A percentile compares a stretch with the other conserved stretches of the same genome.
phyloP scores from a whole-genome alignment of 163 green algal species.

The Trebouxiophyceae sp. region DNA sequence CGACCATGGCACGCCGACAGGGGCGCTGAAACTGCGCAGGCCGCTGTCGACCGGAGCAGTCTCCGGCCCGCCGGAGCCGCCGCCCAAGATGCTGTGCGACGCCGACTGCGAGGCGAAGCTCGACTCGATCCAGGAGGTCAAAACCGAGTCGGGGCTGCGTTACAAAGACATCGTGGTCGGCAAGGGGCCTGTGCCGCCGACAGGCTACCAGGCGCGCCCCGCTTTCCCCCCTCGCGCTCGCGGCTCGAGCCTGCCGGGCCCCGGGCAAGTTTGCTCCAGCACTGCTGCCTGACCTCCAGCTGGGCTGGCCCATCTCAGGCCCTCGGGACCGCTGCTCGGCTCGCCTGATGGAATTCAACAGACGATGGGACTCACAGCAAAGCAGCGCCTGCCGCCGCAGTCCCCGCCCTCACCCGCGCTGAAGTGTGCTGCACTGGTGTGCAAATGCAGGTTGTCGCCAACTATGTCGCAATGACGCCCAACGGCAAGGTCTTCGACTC shows the following conservation, averaged over 20 bases:
- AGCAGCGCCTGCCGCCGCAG: too few species aligned
- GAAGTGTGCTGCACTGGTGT: too few species aligned
- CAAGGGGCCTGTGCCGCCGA: conserved; percentile 56
- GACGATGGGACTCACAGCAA: too few species aligned
- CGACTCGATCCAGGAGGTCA: conserved; percentile 33
- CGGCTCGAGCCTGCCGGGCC: too few species aligned
- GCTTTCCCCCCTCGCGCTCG: not conserved
- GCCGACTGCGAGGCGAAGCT: conserved; percentile 41
- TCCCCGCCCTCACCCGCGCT: too few species aligned
- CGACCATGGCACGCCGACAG: too few species aligned
- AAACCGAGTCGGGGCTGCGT: conserved; percentile 71
- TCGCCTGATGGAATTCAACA: too few species aligned
- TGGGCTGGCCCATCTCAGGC: too few species aligned
- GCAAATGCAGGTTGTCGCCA: conserved; percentile 55
- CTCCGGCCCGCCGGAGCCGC: not conserved
- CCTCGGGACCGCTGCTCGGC: too few species aligned
- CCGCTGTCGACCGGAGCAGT: too few species aligned
- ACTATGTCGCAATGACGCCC: conserved; percentile 89
- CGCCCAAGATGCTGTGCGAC: conserved; percentile 47
- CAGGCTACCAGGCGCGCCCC: conserved; percentile 72
- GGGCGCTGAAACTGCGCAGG: too few species aligned
- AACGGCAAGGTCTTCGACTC: conserved; percentile 75
- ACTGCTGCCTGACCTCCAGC: too few species aligned
- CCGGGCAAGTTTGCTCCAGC: not conserved
- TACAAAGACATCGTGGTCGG: conserved; percentile 85